Evolutionary conservation across 2,329 filamentous ascomycete species (phyloP), one percentile per base, ranked within the genome.

Genomic region (Exophiala dermatitidis): DNA sequence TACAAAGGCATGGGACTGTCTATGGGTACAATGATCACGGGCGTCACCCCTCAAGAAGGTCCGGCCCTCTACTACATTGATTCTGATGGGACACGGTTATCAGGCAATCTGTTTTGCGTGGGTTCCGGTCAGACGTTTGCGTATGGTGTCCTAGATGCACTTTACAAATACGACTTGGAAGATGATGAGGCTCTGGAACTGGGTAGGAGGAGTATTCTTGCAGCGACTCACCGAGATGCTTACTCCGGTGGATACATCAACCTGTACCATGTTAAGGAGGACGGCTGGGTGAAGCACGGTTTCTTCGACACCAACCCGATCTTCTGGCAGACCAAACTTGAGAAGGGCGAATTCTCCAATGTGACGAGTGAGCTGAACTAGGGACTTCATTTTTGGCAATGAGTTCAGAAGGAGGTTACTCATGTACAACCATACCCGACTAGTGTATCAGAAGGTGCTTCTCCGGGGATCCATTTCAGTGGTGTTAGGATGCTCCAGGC

Each of bases 1-100:
- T 98, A 98, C 83, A 98, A 98, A 78, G 90, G 90, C 67, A 95
- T 95, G 88, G 93, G 93, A 36, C 77, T 98, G 66, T 95, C 88
- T 70, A 98, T 98, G 93, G 93, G 93, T 64, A 98, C 93, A 67
- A 98, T 98, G 93, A 95, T 93, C 73, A 91, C 93, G 34, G 93
- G 93, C 67, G 93, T 98, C 62, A 93, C 93, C 60, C 86, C 88
- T 63, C 86, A 91, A 74, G 91, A 97, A 78, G 93, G 93, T 7
- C 93, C 93, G 29, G 93, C 93, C 38, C 85, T 98, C 57, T 98
- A 98, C 82, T 98, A 98, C 76, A 94, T 98, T 73, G 93, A 98
- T 77, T 90, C 85, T 60, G 93, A 98, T 74, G 93, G 93, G 68
- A 97, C 93, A 26, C 82, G 93, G 50, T 80, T 98, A 55, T 76